Percentiles rank a stretch among this genome's conserved stretches.
phyloP scores from a whole-genome alignment of 441 rosid species.

The Gossypium aridum region DNA sequence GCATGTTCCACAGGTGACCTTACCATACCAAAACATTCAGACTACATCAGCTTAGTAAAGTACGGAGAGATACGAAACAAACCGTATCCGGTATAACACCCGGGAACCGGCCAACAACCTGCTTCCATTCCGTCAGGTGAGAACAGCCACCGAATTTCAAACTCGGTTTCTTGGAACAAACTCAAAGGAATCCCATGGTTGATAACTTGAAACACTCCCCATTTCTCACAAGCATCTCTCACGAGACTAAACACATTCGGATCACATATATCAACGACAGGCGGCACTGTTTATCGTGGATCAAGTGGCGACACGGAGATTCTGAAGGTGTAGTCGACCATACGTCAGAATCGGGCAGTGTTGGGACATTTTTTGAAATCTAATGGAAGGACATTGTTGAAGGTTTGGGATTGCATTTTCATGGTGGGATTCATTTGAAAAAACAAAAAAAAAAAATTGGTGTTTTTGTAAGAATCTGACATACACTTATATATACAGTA shows the following conservation, averaged over 20 bases:
- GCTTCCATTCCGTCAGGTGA: slow-evolving; percentile 34
- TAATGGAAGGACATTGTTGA: background rate
- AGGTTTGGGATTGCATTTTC: background rate
- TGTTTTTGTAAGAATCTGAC: background rate
- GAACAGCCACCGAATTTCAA: slow-evolving; percentile 32
- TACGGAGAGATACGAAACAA: background rate
- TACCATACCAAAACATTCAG: slow-evolving; percentile 11
- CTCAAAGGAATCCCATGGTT: slow-evolving; percentile 37
- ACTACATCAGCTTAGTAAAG: slow-evolving; percentile 12
- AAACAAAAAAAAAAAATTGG: background rate
- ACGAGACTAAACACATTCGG: slow-evolving; percentile 18
- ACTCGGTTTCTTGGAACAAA: slow-evolving; percentile 28
- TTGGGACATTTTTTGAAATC: background rate
- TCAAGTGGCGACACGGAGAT: background rate
- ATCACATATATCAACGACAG: slow-evolving; percentile 27
- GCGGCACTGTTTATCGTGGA: slow-evolving; percentile 7
- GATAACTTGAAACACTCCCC: slow-evolving; percentile 45
- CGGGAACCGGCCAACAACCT: slow-evolving; percentile 21
- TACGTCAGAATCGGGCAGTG: background rate
- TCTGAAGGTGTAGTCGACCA: background rate
- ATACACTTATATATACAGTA: background rate
- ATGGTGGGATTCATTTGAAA: background rate
- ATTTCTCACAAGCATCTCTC: slow-evolving; percentile 33
- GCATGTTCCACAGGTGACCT: slow-evolving; percentile 16
- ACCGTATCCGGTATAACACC: background rate